Percentiles rank a stretch among this genome's conserved stretches.
Conservation (phyloP, 768 basidiomycete species). For the Hypholoma fasciculare region DNA sequence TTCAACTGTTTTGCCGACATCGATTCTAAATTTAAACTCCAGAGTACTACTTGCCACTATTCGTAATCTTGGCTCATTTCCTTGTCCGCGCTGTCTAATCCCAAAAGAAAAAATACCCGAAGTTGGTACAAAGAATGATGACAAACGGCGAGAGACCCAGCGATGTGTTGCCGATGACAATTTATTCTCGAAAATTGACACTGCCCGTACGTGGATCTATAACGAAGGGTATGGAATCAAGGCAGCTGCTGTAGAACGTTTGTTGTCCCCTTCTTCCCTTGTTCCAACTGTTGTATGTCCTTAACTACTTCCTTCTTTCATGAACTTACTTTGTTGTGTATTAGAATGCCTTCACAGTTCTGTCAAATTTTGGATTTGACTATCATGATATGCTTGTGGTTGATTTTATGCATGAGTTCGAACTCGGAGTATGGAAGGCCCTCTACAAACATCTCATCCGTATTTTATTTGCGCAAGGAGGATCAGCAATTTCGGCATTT, state of each 20-base stretch:
- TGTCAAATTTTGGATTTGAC: conserved; percentile 19
- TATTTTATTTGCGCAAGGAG: conserved; percentile 18
- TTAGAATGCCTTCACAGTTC: conserved; percentile 31
- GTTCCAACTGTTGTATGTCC: conserved; percentile 12
- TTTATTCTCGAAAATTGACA: background rate
- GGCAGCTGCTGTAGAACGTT: background rate
- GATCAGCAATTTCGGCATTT: background rate
- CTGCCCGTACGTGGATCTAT: conserved; percentile 4
- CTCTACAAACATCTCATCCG: conserved; percentile 31
- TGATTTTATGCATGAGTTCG: conserved; percentile 36
- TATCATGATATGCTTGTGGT: conserved; percentile 24
- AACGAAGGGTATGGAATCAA: conserved; percentile 5
- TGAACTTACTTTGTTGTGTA: background rate
- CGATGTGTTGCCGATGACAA: conserved; percentile 6
- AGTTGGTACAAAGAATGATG: conserved; percentile 28
- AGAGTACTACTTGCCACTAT: conserved; percentile 36
- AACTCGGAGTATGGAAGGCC: conserved; percentile 35
- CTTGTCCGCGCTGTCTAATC: conserved; percentile 38
- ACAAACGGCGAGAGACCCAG: background rate
- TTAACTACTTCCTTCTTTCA: background rate
- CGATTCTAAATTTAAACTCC: background rate
- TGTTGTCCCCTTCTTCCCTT: conserved; percentile 5
- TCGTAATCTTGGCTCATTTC: conserved; percentile 27
- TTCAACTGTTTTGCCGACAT: background rate
- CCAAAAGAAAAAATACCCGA: conserved; percentile 22